Evolutionary conservation across 345 rosid species (phyloP).

Genomic region (Eucalyptus tenuipes): DNA sequence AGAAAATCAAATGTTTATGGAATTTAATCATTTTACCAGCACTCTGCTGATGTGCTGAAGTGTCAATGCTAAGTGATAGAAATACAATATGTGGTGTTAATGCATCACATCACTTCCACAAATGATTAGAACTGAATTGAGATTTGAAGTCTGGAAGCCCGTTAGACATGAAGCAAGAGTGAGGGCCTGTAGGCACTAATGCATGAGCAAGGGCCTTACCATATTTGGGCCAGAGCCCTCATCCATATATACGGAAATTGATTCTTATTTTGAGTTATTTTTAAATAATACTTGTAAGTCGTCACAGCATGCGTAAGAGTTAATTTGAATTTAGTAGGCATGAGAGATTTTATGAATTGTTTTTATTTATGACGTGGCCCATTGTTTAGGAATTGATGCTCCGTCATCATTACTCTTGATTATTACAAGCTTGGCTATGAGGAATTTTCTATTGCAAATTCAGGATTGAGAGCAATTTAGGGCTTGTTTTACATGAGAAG

Average conservation of each 20-base stretch:
- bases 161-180: not conserved
- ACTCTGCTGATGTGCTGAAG: not conserved
- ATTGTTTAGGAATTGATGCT: not conserved
- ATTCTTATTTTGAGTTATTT: not conserved
- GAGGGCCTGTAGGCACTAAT: not conserved
- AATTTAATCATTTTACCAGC: not conserved
- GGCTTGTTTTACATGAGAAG: not conserved
- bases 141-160: not conserved
- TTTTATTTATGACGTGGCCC: not conserved
- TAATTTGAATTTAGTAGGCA: not conserved
- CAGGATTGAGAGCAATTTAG: not conserved
- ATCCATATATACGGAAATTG: not conserved
- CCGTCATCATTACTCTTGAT: not conserved
- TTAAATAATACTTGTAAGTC: not conserved
- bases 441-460: not conserved
- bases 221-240: not conserved
- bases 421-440: not conserved
- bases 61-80: not conserved
- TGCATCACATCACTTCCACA: not conserved
- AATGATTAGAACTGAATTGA: not conserved
- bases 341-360: not conserved
- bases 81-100: not conserved
- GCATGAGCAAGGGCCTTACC: not conserved
- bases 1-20: not conserved
- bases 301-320: not conserved